Conservation (phyloP, 257 asterid species). For the Nemophila menziesii region DNA sequence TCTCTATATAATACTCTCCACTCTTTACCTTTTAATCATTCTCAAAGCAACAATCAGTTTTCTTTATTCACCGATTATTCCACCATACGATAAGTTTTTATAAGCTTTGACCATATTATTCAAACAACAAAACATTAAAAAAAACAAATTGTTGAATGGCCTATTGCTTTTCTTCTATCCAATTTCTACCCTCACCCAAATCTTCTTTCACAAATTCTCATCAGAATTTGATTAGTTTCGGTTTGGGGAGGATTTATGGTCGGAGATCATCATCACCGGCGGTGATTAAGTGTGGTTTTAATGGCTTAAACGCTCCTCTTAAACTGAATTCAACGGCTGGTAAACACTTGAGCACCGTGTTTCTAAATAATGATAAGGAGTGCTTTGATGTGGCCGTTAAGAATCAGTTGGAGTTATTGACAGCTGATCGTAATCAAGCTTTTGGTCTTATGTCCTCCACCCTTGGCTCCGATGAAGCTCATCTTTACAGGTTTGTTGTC, state of each 20-base stretch:
- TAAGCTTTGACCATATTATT: not conserved
- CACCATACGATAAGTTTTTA: no score
- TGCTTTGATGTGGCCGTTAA: constrained; percentile 36
- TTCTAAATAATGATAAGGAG: constrained; percentile 40
- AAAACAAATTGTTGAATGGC: constrained; percentile 41
- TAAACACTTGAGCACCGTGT: constrained; percentile 35
- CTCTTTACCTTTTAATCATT: not conserved
- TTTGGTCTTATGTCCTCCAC: constrained; percentile 44
- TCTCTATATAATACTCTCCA: not conserved
- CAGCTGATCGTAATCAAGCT: constrained; percentile 43
- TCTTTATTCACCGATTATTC: no score
- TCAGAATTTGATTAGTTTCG: no score
- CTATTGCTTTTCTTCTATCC: constrained; percentile 34
- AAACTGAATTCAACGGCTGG: constrained; percentile 65
- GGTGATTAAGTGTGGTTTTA: constrained; percentile 30
- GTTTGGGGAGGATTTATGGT: not conserved
- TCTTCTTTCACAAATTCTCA: constrained; percentile 11
- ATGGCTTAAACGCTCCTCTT: constrained; percentile 63
- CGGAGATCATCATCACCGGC: constrained; percentile 12
- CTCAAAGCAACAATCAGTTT: no score
- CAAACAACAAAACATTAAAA: not conserved
- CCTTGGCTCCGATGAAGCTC: constrained; percentile 57
- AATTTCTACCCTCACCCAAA: constrained; percentile 7
- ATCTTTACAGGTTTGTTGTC: constrained; percentile 76
- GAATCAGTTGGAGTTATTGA: constrained; percentile 46